phyloP scores from a whole-genome alignment of 352 stramenopile species.

The Pythium apleroticum region DNA sequence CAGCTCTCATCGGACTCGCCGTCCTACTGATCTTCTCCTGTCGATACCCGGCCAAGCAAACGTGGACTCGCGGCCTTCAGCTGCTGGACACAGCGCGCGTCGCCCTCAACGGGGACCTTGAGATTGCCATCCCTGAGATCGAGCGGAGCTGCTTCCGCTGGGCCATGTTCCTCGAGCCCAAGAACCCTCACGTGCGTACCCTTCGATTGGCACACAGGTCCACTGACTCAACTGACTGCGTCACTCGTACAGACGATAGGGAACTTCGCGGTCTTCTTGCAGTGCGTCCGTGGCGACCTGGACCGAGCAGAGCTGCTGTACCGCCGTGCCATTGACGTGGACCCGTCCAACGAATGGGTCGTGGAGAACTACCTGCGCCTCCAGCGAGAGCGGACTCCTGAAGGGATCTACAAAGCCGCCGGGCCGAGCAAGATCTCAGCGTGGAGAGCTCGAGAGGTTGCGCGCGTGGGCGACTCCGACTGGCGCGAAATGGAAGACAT shows the following conservation, averaged over 20 bases:
- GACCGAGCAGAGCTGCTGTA: conserved; percentile 70
- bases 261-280: conserved; percentile 62
- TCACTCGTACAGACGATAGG: conserved; percentile 39
- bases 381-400: conserved; percentile 46
- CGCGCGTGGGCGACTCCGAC: conserved; percentile 5
- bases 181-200: conserved; percentile 42
- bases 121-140: conserved; percentile 29
- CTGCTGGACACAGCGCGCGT: conserved; percentile 36
- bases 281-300: conserved; percentile 57
- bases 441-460: conserved; percentile 36
- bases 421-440: conserved; percentile 55
- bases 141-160: conserved; percentile 66
- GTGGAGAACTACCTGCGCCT: conserved; percentile 65
- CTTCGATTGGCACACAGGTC: background rate
- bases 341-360: conserved; percentile 46
- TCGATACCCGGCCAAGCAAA: conserved; percentile 55
- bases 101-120: conserved; percentile 15
- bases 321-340: conserved; percentile 55
- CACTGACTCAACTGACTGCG: background rate
- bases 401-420: conserved; percentile 44
- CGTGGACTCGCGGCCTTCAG: conserved; percentile 41
- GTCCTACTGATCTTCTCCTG: conserved; percentile 57
- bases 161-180: conserved; percentile 57
- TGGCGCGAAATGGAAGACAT: conserved; percentile 58
- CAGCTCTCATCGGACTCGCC: conserved; percentile 46